Conservation (phyloP, 805 yeast species). For the Candida parachauliodes region DNA sequence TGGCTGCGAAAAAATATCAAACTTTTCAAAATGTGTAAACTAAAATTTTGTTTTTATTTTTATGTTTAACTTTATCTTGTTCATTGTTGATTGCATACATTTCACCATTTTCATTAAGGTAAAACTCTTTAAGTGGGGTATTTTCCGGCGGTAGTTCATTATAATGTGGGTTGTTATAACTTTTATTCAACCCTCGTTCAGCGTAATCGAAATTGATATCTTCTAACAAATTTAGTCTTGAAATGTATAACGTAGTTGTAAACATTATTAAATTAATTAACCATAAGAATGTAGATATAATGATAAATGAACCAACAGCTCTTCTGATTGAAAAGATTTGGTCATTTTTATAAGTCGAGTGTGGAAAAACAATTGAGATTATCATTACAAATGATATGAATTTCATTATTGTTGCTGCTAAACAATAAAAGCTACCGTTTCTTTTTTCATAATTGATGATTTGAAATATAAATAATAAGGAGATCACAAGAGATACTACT, state of each 20-base stretch:
- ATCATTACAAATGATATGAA: constrained; percentile 33
- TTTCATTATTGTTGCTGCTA: constrained; percentile 30
- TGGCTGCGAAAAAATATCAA: constrained; percentile 7
- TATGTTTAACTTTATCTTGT: constrained; percentile 15
- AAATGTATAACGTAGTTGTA: constrained; percentile 36
- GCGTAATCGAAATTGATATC: constrained; percentile 33
- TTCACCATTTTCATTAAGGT: constrained; percentile 27
- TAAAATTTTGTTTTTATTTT: constrained; percentile 23
- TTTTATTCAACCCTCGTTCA: constrained; percentile 15
- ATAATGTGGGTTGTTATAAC: constrained; percentile 11
- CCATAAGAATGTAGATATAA: constrained; percentile 39
- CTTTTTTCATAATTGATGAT: constrained; percentile 36
- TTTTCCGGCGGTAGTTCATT: constrained; percentile 12
- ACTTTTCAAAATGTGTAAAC: constrained; percentile 24
- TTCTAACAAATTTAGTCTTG: constrained; percentile 28
- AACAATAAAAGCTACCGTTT: constrained; percentile 40
- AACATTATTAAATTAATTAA: constrained; percentile 33
- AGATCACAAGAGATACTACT: constrained; percentile 27
- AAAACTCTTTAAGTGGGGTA: constrained; percentile 20
- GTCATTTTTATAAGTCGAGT: constrained; percentile 15
- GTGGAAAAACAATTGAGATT: constrained; percentile 24
- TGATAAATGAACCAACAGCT: constrained; percentile 35
- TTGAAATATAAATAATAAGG: constrained; percentile 33
- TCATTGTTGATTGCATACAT: constrained; percentile 22
- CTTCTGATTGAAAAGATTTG: constrained; percentile 28